Evolutionary conservation across 768 basidiomycete species (phyloP), one percentile per base, ranked within the genome.

Genomic region (Rhodotorula toruloides): DNA sequence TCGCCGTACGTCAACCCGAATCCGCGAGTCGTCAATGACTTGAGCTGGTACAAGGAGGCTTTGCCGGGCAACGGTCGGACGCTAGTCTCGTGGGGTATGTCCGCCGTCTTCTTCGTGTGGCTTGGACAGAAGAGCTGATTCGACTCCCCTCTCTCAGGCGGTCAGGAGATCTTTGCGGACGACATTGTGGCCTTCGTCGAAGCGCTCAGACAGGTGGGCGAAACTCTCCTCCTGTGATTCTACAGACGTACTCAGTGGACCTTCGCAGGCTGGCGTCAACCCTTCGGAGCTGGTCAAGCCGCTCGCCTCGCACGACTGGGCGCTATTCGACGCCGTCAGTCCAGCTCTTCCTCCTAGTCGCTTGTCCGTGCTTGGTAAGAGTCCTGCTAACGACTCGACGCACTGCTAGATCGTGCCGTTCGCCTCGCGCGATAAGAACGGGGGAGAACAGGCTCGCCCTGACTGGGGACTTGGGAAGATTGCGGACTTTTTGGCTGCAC

Each of bases 1-100:
- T 50, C 47, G 32, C 68, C 68, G 25, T 65, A 70, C 46, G 55
- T 65, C 64, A 70, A 65, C 47, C 68, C 68, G 46, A 61, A 61
- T n/a, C 59, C 63, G n/a, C 48, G 29, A 31, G n/a, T 58, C 6
- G 57, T 61, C 21, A 32, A 46, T 39, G 68, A 70, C 37, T 29
- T 49, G 21, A 25, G 9, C 4, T 70, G 68, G 68, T 62, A 47
- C 52, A 58, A 58, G 32, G 60, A 65, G 55, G 68, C 68, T 0
- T 42, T 52, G 4, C 68, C 68, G 6, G 49, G 31, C 3, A 21
- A 42, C 1, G 68, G 68, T 2, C 54, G 43, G 39, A 70, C 68
- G 27, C 39, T 61, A 19, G 60, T 70, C 11, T 31, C 47, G 27
- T 70, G 68, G 68, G 68, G 68, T 62, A 40, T 13, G 54, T 40